Evolutionary conservation across 192 early-diverging fungal species (phyloP).

Genomic region (Coemansia sp.): DNA sequence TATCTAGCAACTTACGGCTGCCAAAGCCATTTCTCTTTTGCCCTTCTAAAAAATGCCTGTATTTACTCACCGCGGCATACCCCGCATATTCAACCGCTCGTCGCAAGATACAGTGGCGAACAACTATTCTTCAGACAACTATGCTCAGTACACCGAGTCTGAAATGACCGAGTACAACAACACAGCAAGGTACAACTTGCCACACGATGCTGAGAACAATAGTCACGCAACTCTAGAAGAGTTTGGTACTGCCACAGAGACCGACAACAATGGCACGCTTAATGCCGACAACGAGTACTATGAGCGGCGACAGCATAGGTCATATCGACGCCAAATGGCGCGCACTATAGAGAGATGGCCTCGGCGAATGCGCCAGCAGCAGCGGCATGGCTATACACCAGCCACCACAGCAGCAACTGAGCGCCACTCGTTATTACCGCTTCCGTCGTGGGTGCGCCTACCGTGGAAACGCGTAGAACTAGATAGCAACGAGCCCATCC

Average conservation of each 20-base stretch:
- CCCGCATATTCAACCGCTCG: constrained; percentile 8
- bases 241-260: neutral
- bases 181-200: neutral
- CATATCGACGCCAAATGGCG: constrained; percentile 7
- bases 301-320: constrained; percentile 10
- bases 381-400: neutral
- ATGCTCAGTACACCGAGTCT: constrained; percentile 4
- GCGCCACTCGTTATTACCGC: neutral
- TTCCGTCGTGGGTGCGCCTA: constrained; percentile 38
- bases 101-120: constrained; percentile 8
- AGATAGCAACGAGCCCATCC: constrained; percentile 34
- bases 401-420: neutral
- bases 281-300: constrained; percentile 10
- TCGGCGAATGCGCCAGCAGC: neutral
- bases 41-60: neutral
- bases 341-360: constrained; percentile 15
- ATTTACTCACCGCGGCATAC: constrained; percentile 6
- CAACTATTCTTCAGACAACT: neutral
- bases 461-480: constrained; percentile 49
- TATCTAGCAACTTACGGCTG: neutral
- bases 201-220: neutral
- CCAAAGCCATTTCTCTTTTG: neutral
- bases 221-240: neutral
- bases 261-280: constrained; percentile 11
- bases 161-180: constrained; percentile 4